Base-by-base conservation (phyloP, 306 rosid species). In the Biancaea sappan region DNA sequence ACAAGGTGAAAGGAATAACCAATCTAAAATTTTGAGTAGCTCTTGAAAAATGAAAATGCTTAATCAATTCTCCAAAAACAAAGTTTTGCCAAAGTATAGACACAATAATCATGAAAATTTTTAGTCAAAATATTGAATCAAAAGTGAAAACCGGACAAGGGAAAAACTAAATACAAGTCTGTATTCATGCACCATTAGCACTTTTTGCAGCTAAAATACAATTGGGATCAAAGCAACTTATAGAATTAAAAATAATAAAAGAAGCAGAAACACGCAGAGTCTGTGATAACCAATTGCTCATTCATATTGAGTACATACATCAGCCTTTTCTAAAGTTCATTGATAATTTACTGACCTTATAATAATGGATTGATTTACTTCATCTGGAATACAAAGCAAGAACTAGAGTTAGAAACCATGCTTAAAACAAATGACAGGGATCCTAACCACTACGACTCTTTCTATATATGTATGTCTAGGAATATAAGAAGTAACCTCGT, bases 301-400 rank as follows among this genome's bases (percentile, higher is more conserved):
- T 66, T 60, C 67, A 66, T 58, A 31, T 6, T 43, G 22, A 22
- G 16, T 16, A 34, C 44, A 8, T 3, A 60, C 37, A 4, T 22
- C 12, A 35, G 67, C 52, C 38, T 38, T 35, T 38, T 21, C 63
- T 13, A 67, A 34, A 59, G 21, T 7, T 41, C 3, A 67, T 28
- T 19, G 26, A 48, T 14, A 32, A 56, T 40, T 35, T 64, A 85
- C 92, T 83, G 77, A 94, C 99, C 99, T 94, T 88, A 94, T 94
- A 48, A 94, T 90, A 72, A 94, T 94, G 8, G 98, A 94, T 69
- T 94, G 99, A 81, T 94, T 94, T 72, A 92, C 96, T 92, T 94
- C 99, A 77, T 94, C 99, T 94, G 97, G 67, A 84, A 82, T 76
- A 52, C 52, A 56, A 79, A 73, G 32, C 56, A 70, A 60, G 60